Percentiles rank a stretch among this genome's conserved stretches.
Evolutionary conservation across 108 stramenopile genomes (phyloP).

Genomic region (Cyclotella cryptica): DNA sequence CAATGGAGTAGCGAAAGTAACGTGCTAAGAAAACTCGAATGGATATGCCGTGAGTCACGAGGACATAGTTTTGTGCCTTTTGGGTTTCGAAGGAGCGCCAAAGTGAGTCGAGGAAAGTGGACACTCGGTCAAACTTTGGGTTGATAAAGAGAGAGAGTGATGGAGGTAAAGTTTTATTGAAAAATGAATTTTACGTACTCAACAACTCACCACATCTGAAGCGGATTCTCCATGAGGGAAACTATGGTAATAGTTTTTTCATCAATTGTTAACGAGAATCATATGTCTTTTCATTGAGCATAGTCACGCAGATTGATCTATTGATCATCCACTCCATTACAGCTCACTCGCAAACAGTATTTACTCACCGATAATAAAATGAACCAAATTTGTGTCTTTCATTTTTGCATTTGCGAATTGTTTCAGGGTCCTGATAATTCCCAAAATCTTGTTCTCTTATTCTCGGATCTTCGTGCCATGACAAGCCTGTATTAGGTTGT

Average conservation of each 20-base stretch:
- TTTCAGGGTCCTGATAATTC: constrained; percentile 72
- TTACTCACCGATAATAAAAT: constrained; percentile 77
- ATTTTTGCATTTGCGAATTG: constrained; percentile 67
- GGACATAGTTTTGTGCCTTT: constrained; percentile 74
- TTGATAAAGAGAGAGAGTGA: not conserved
- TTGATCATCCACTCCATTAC: too few relatives aligned
- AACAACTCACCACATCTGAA: constrained; percentile 70
- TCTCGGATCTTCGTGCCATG: constrained; percentile 89
- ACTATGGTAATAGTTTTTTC: too few relatives aligned
- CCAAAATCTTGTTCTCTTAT: constrained; percentile 93
- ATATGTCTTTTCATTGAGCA: too few relatives aligned
- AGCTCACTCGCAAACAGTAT: too few relatives aligned
- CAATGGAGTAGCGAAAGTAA: constrained; percentile 94
- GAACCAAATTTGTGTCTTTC: constrained; percentile 85
- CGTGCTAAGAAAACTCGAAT: constrained; percentile 90
- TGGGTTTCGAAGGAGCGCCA: constrained; percentile 87
- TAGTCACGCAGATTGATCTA: too few relatives aligned
- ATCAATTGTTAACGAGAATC: too few relatives aligned
- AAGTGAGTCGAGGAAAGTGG: constrained; percentile 90
- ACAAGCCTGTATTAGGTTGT: constrained; percentile 46
- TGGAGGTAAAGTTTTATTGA: not conserved
- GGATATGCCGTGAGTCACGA: constrained; percentile 92
- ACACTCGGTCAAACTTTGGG: constrained; percentile 80
- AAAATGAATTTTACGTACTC: not conserved
- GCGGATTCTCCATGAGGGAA: constrained; percentile 93